Evolutionary conservation across 2,329 filamentous ascomycete species (phyloP).

Genomic region (Diaporthe longicolla): DNA sequence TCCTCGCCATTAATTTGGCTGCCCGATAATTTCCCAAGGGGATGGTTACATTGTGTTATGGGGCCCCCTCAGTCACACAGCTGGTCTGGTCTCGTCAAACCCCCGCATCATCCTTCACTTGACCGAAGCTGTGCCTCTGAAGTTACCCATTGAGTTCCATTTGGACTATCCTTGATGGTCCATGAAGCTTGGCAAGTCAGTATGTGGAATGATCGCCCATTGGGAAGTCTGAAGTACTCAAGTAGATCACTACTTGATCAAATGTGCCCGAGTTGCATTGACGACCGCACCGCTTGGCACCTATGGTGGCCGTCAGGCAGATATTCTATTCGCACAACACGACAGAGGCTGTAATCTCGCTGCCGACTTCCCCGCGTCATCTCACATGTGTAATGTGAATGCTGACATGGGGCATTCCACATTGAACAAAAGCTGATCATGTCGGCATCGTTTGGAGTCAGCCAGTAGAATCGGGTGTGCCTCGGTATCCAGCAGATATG

Average conservation of each 20-base stretch:
- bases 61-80: neutral
- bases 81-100: neutral
- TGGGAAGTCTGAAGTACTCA: neutral
- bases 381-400: neutral
- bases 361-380: neutral
- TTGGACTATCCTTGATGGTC: neutral
- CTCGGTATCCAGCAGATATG: neutral
- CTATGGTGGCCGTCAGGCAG: neutral
- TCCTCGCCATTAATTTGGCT: no score
- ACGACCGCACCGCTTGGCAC: neutral
- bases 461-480: neutral
- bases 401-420: neutral
- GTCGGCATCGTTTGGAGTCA: neutral
- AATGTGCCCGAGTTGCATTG: neutral
- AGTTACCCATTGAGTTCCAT: neutral
- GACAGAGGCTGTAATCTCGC: neutral
- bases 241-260: neutral
- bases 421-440: neutral
- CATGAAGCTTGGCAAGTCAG: neutral
- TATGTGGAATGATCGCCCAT: neutral
- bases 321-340: neutral
- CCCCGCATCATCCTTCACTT: neutral
- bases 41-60: neutral
- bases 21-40: neutral
- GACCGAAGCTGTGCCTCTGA: neutral